Percentiles rank a stretch among this genome's conserved stretches.
Conservation (phyloP, 768 basidiomycete genomes). For the Dioszegia hungarica region DNA sequence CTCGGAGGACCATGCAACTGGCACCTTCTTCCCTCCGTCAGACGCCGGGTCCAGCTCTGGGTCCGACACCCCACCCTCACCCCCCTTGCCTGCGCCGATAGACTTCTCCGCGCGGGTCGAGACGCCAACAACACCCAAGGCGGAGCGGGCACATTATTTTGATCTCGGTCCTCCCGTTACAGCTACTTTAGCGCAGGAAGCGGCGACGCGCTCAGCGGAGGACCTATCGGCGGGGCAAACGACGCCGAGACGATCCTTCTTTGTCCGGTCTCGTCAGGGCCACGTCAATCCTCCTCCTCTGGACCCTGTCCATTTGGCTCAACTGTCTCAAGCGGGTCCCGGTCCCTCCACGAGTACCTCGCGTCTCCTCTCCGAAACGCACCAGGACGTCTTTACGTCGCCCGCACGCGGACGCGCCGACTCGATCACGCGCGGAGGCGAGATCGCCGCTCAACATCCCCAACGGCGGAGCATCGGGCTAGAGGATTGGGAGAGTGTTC, state of each 20-base stretch:
- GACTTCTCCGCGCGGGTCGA: not conserved
- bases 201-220: no score
- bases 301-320: no score
- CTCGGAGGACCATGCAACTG: not conserved
- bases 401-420: not conserved
- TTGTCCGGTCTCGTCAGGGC: not conserved
- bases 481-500: slow-evolving; percentile 16
- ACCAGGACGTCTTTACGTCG: slow-evolving; percentile 1
- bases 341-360: no score
- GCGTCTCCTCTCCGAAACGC: not conserved
- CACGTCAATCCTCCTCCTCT: slow-evolving; percentile 1
- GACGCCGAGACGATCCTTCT: slow-evolving; percentile 8
- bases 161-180: not conserved
- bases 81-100: not conserved
- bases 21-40: no score
- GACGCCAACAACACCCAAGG: slow-evolving; percentile 29
- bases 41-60: no score
- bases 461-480: slow-evolving; percentile 2
- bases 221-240: not conserved
- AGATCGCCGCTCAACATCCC: not conserved
- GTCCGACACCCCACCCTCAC: not conserved
- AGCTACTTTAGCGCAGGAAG: no score
- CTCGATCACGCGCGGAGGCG: not conserved
- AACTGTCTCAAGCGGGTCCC: no score
- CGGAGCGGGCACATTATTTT: slow-evolving; percentile 19